A percentile compares a stretch with the other conserved stretches of the same genome.
Conservation (phyloP, 768 basidiomycete species). For the Leccinum boreale region DNA sequence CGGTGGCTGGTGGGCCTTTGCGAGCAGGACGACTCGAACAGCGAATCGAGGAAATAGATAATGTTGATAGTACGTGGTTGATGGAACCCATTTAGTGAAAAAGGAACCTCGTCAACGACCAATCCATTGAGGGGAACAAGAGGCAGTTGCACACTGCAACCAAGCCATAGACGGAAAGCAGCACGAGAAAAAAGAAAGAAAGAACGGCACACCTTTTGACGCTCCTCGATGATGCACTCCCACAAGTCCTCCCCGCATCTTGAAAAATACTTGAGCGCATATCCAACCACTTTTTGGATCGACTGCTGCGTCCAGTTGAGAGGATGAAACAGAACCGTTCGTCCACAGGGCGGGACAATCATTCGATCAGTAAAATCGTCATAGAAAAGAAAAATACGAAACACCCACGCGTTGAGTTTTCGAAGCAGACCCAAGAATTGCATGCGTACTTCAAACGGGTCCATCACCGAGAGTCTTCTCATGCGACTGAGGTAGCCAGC, state of each 20-base stretch:
- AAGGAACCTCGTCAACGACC: background rate
- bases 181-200: background rate
- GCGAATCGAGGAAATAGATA: conserved; percentile 84
- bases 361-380: too few species aligned
- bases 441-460: conserved; percentile 72
- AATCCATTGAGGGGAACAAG: too few species aligned
- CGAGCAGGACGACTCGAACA: conserved; percentile 77
- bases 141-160: background rate
- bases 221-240: conserved; percentile 92
- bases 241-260: conserved; percentile 90
- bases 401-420: conserved; percentile 58
- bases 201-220: conserved; percentile 63
- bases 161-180: background rate
- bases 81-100: conserved; percentile 60
- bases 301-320: too few species aligned
- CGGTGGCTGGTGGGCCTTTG: conserved; percentile 49
- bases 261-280: conserved; percentile 79
- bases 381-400: conserved; percentile 33
- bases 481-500: too few species aligned
- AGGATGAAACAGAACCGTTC: too few species aligned
- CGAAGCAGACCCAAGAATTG: conserved; percentile 63
- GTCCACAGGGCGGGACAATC: too few species aligned
- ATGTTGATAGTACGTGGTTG: conserved; percentile 85
- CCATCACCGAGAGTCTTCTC: conserved; percentile 18
- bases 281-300: conserved; percentile 79